Percentiles rank a stretch among this genome's conserved stretches.
These are phyloP conservation scores for Canavalia gladiata DNA, from an alignment of 306 rosid genomes.

Conservation along the genomic window DNA sequence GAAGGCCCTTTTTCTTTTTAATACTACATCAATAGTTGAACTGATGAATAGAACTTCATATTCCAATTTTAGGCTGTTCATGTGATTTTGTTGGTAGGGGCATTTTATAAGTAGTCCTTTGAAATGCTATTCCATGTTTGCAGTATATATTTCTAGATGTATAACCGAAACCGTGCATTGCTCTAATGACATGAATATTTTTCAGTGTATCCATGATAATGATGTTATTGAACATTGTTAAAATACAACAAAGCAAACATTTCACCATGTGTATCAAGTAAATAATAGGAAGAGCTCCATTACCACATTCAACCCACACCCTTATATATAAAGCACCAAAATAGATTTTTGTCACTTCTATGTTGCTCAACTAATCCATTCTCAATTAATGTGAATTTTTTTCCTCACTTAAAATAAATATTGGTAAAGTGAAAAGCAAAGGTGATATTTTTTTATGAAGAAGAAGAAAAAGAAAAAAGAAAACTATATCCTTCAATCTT, in stretches of 20 bases:
- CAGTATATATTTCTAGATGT: too few species aligned
- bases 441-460: too few species aligned
- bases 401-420: neutral
- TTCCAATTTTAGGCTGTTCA: neutral
- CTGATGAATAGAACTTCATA: neutral
- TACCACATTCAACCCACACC: too few species aligned
- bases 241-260: neutral
- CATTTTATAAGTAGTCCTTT: too few species aligned
- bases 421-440: neutral
- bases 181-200: neutral
- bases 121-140: too few species aligned
- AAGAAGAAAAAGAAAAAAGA: too few species aligned
- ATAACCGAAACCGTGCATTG: neutral
- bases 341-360: too few species aligned
- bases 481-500: too few species aligned
- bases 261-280: neutral
- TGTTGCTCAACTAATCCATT: too few species aligned
- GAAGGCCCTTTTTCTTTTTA: neutral
- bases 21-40: neutral
- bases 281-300: too few species aligned
- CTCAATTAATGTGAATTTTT: too few species aligned
- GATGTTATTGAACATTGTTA: neutral
- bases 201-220: neutral
- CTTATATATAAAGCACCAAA: too few species aligned
- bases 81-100: neutral